Evolutionary conservation across 1,284 basidiomycete species (phyloP).

Genomic region (Athelia sp.): DNA sequence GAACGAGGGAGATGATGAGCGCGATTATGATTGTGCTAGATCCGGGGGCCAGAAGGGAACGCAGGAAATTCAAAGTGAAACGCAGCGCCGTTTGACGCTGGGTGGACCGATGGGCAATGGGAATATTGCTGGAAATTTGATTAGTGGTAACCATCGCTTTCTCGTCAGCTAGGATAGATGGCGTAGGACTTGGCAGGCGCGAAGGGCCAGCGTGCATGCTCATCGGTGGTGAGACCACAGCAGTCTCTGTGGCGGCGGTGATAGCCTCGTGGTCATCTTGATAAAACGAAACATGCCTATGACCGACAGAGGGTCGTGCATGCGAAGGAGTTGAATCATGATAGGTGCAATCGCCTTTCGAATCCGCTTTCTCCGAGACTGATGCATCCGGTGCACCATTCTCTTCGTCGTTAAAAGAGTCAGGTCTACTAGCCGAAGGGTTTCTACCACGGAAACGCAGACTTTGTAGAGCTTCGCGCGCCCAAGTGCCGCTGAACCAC

Average conservation of each 20-base stretch:
- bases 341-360: no score
- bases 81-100: neutral
- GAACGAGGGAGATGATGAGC: constrained; percentile 62
- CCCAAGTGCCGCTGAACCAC: constrained; percentile 12
- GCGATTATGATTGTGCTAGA: constrained; percentile 64
- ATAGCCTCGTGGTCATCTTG: constrained; percentile 14
- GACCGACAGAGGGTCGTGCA: no score
- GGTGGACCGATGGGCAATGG: neutral
- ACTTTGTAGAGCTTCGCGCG: neutral
- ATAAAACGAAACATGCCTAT: constrained; percentile 25
- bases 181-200: constrained; percentile 20
- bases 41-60: constrained; percentile 44
- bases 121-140: constrained; percentile 1
- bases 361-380: no score
- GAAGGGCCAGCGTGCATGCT: constrained; percentile 20
- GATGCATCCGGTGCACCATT: no score
- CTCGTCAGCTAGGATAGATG: constrained; percentile 19
- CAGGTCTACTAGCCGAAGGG: no score
- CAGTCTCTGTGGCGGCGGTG: constrained; percentile 15
- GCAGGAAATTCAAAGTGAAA: constrained; percentile 24
- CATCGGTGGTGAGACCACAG: constrained; percentile 20
- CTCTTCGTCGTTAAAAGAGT: no score
- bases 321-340: no score
- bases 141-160: neutral
- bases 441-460: no score